A percentile compares a stretch with the other conserved stretches of the same genome.
Conservation (phyloP, 2,329 filamentous ascomycete genomes). For the Ophiocordyceps unilateralis region DNA sequence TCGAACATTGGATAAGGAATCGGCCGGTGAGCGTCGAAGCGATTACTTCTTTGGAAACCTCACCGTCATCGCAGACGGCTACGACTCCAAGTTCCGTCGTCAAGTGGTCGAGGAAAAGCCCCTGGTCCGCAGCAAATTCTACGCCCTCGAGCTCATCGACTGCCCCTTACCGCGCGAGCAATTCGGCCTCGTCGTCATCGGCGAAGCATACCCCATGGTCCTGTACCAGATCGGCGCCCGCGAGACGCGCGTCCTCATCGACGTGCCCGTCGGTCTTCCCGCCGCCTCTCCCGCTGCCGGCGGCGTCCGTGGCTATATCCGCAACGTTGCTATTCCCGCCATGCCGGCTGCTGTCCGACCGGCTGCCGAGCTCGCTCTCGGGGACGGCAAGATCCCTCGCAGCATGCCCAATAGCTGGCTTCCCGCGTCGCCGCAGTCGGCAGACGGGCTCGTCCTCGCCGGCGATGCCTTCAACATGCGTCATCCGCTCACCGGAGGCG, state of each 20-base stretch:
- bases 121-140: slow-evolving; percentile 72
- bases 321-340: slow-evolving; percentile 60
- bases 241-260: slow-evolving; percentile 80
- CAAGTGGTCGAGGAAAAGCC: slow-evolving; percentile 51
- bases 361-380: slow-evolving; percentile 59
- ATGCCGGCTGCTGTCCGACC: slow-evolving; percentile 58
- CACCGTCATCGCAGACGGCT: slow-evolving; percentile 84
- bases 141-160: slow-evolving; percentile 82
- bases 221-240: slow-evolving; percentile 94
- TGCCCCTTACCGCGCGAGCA: slow-evolving; percentile 56
- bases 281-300: slow-evolving; percentile 57
- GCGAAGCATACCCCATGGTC: slow-evolving; percentile 58
- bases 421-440: slow-evolving; percentile 46
- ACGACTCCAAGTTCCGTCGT: slow-evolving; percentile 81
- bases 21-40: slow-evolving; percentile 33
- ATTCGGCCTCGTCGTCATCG: slow-evolving; percentile 79
- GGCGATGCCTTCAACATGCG: slow-evolving; percentile 98
- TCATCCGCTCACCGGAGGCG: slow-evolving; percentile 91
- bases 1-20: slow-evolving; percentile 31
- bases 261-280: slow-evolving; percentile 64
- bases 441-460: slow-evolving; percentile 55
- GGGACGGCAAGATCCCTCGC: slow-evolving; percentile 54
- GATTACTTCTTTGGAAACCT: slow-evolving; percentile 81
- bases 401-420: slow-evolving; percentile 96
- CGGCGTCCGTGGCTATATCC: slow-evolving; percentile 71